These are phyloP conservation scores for Plasmodium chabaudi DNA, from an alignment of 169 alveolate genomes.

Conservation along the genomic window DNA sequence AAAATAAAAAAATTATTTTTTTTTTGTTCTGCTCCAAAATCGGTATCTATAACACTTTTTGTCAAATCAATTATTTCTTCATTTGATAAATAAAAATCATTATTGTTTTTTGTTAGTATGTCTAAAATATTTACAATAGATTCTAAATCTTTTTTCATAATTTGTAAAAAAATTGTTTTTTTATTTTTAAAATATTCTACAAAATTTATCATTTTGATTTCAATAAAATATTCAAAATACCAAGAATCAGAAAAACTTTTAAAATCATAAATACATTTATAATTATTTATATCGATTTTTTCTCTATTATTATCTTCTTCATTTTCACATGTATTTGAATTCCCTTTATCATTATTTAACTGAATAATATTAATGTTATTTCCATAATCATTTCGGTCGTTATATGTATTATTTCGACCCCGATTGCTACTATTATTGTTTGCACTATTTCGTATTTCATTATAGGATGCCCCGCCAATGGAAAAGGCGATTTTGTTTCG, in stretches of 20 bases:
- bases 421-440: neutral
- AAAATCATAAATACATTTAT: slow-evolving; percentile 71
- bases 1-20: slow-evolving; percentile 56
- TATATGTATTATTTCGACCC: neutral
- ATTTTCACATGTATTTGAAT: neutral
- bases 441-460: slow-evolving; percentile 43
- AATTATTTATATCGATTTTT: slow-evolving; percentile 12
- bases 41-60: slow-evolving; percentile 21
- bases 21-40: slow-evolving; percentile 10
- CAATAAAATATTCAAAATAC: slow-evolving; percentile 73
- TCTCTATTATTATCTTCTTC: slow-evolving; percentile 5
- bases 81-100: slow-evolving; percentile 50
- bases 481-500: slow-evolving; percentile 55
- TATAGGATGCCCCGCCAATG: slow-evolving; percentile 68
- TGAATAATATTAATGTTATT: neutral
- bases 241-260: slow-evolving; percentile 57
- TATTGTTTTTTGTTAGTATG: neutral
- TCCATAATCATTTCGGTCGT: neutral
- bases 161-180: slow-evolving; percentile 28
- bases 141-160: slow-evolving; percentile 41
- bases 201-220: slow-evolving; percentile 38
- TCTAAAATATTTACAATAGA: slow-evolving; percentile 39
- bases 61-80: slow-evolving; percentile 62
- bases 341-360: neutral
- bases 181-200: slow-evolving; percentile 25